A percentile compares a stretch with the other conserved stretches of the same genome.
These are phyloP conservation scores for Ceriops tagal DNA, from an alignment of 345 rosid genomes.

Conservation along the genomic window DNA sequence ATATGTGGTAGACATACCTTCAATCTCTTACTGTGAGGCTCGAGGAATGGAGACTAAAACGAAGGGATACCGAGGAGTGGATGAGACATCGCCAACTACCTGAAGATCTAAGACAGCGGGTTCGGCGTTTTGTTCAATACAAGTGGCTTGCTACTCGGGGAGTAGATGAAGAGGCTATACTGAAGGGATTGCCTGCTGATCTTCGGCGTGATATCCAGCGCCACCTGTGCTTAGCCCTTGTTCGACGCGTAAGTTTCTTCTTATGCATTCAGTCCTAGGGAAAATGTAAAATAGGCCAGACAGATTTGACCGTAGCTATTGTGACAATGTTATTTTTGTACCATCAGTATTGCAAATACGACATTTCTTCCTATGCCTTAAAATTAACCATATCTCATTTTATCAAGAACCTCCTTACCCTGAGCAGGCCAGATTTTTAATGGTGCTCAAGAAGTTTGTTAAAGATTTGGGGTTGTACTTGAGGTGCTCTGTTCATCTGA, in stretches of 20 bases:
- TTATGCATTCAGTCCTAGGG: background rate
- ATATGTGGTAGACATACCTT: slow-evolving; percentile 59
- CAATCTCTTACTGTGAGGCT: slow-evolving; percentile 83
- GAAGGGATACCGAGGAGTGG: slow-evolving; percentile 95
- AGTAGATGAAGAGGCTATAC: slow-evolving; percentile 79
- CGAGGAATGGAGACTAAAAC: slow-evolving; percentile 93
- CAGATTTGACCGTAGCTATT: too few relatives aligned
- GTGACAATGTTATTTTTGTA: too few relatives aligned
- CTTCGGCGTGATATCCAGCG: slow-evolving; percentile 88
- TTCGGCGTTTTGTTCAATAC: slow-evolving; percentile 72
- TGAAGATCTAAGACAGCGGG: slow-evolving; percentile 60
- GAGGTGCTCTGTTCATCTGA: background rate
- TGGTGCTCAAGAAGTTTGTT: too few relatives aligned
- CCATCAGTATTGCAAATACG: too few relatives aligned
- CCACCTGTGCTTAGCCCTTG: slow-evolving; percentile 91
- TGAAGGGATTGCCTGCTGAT: slow-evolving; percentile 73
- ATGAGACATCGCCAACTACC: slow-evolving; percentile 95
- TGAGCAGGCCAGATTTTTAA: too few relatives aligned
- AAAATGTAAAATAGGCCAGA: background rate
- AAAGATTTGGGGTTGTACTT: too few relatives aligned
- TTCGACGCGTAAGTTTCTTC: slow-evolving; percentile 62
- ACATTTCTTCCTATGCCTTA: too few relatives aligned
- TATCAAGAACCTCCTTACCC: too few relatives aligned
- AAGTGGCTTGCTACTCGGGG: slow-evolving; percentile 94
- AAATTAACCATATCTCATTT: too few relatives aligned